These are phyloP conservation scores for Monosporascus cannonballus DNA, from an alignment of 2,329 filamentous ascomycete species.

Conservation along the genomic window DNA sequence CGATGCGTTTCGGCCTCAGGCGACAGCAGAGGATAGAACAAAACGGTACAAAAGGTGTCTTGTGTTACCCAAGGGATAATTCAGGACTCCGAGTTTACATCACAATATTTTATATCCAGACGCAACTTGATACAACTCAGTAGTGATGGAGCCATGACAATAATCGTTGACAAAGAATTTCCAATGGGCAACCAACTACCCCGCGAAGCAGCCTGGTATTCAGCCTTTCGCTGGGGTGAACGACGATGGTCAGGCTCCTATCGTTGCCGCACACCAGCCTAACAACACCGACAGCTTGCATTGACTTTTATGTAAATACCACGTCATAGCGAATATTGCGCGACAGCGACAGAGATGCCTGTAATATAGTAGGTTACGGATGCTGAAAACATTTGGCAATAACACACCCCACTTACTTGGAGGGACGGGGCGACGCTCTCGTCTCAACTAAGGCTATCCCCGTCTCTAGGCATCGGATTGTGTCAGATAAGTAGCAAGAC, in stretches of 20 bases:
- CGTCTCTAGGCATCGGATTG: neutral
- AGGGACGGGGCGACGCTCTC: neutral
- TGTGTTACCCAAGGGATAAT: too few relatives aligned
- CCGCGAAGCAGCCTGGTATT: too few relatives aligned
- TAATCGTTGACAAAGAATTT: too few relatives aligned
- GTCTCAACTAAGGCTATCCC: neutral
- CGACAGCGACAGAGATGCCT: neutral
- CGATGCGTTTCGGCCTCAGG: neutral
- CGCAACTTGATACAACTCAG: too few relatives aligned
- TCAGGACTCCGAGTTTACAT: too few relatives aligned
- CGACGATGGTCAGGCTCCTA: neutral
- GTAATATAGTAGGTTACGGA: neutral
- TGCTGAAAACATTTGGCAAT: neutral
- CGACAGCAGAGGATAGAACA: too few relatives aligned
- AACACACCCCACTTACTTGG: neutral
- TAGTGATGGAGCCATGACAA: too few relatives aligned
- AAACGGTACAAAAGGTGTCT: too few relatives aligned
- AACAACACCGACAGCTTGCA: neutral
- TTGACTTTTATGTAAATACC: neutral
- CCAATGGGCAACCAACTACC: too few relatives aligned
- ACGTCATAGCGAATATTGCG: neutral
- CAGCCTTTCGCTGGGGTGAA: too few relatives aligned
- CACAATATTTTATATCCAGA: too few relatives aligned
- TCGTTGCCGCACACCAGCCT: neutral
- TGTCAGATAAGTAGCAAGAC: too few relatives aligned